These are phyloP conservation scores for Fusarium sp. DNA, from an alignment of 2,329 filamentous ascomycete species.

Conservation along the genomic window DNA sequence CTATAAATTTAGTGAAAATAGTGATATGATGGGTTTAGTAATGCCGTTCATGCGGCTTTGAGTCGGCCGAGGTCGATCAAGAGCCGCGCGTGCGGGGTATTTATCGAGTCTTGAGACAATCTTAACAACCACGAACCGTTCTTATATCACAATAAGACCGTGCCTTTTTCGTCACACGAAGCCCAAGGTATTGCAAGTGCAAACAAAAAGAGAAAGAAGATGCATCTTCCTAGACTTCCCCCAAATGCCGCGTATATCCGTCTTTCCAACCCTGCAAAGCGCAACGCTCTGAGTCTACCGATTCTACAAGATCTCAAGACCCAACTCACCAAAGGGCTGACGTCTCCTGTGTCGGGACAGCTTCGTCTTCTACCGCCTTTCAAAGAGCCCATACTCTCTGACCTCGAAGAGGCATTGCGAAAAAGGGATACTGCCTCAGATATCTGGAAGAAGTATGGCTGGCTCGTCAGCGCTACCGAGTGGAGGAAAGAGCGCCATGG, in stretches of 20 bases:
- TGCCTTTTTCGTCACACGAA: background rate
- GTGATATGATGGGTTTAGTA: background rate
- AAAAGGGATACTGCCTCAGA: background rate
- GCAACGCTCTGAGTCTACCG: conserved; percentile 41
- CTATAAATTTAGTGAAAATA: background rate
- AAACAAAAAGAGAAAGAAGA: background rate
- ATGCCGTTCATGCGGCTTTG: background rate
- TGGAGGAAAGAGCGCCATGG: conserved; percentile 40
- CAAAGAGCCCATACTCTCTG: background rate
- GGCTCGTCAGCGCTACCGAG: conserved; percentile 37
- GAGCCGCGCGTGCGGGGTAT: background rate
- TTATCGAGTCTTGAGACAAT: background rate
- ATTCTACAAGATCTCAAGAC: conserved; percentile 35
- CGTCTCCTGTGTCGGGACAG: conserved; percentile 12
- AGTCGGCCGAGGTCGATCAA: background rate
- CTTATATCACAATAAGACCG: background rate
- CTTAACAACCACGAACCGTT: background rate
- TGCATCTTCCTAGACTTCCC: conserved; percentile 40
- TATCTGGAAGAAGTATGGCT: conserved; percentile 33
- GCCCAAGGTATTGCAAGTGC: background rate
- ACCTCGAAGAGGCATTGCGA: conserved; percentile 11
- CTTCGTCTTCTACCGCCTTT: conserved; percentile 35
- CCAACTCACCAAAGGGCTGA: conserved; percentile 34
- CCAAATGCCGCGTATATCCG: conserved; percentile 32
- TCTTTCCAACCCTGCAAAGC: conserved; percentile 34